Conservation (phyloP, 257 asterid genomes). For the Eustoma russellianum region DNA sequence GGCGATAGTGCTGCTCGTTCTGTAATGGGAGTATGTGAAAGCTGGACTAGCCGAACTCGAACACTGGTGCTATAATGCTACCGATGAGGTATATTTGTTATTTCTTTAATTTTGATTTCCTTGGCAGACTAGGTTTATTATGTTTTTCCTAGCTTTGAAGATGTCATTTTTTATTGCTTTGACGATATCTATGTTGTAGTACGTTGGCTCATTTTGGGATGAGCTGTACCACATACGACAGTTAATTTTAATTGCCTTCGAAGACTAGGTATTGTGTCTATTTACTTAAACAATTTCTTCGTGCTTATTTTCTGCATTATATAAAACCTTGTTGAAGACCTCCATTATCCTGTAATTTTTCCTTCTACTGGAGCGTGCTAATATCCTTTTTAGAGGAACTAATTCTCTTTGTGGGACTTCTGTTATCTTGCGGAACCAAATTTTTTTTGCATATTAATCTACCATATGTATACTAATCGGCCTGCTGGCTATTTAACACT, state of each 20-base stretch:
- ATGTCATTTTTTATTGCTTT: slow-evolving; percentile 15
- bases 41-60: slow-evolving; percentile 98
- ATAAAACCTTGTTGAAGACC: not conserved
- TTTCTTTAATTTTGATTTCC: no score
- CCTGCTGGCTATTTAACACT: not conserved
- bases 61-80: slow-evolving; percentile 99
- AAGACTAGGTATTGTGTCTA: slow-evolving; percentile 65
- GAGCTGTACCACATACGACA: slow-evolving; percentile 98
- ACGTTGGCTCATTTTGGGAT: slow-evolving; percentile 97
- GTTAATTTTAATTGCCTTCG: no score
- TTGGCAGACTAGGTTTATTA: no score
- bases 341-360: not conserved
- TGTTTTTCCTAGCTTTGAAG: not conserved
- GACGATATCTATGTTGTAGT: slow-evolving; percentile 42
- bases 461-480: not conserved
- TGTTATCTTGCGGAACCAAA: no score
- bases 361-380: not conserved
- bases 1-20: slow-evolving; percentile 99
- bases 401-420: not conserved
- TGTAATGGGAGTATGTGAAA: slow-evolving; percentile 98
- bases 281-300: slow-evolving; percentile 2
- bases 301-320: slow-evolving; percentile 1
- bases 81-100: slow-evolving; percentile 69
- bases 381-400: not conserved
- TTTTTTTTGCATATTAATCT: not conserved